Conservation (phyloP, 1,284 basidiomycete genomes). For the Rhizoctonia solani region DNA sequence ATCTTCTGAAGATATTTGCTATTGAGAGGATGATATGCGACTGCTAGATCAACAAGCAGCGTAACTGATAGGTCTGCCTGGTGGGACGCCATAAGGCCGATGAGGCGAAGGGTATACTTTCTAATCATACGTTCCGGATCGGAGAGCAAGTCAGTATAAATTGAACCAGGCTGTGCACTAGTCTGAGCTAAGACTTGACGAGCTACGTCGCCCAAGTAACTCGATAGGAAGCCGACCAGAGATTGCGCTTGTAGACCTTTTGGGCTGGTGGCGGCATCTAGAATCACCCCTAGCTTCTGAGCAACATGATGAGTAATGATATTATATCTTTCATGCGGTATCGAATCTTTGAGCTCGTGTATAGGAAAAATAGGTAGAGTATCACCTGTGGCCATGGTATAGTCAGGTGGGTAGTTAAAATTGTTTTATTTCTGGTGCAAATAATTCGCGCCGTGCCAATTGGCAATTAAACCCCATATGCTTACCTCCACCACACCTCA, state of each 20-base stretch:
- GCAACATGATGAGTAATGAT: conserved; percentile 10
- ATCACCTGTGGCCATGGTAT: conserved; percentile 9
- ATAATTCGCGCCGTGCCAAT: conserved; percentile 14
- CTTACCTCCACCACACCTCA: conserved; percentile 23
- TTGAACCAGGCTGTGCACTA: background rate
- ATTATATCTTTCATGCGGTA: conserved; percentile 15
- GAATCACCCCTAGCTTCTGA: conserved; percentile 13
- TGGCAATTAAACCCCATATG: conserved; percentile 30
- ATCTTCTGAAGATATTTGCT: background rate
- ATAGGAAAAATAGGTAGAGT: conserved; percentile 23
- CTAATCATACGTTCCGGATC: conserved; percentile 21
- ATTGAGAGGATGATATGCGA: conserved; percentile 9
- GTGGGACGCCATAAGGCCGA: conserved; percentile 7
- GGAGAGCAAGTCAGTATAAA: background rate
- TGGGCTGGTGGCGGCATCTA: background rate
- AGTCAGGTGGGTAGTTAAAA: background rate
- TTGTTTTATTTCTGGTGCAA: background rate
- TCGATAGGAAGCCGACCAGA: conserved; percentile 16
- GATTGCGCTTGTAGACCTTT: conserved; percentile 1
- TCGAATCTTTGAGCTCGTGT: conserved; percentile 25
- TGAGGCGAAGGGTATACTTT: conserved; percentile 13
- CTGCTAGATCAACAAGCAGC: conserved; percentile 23
- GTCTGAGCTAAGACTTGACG: conserved; percentile 14
- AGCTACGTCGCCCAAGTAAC: conserved; percentile 24
- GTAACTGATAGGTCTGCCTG: background rate